Evolutionary conservation across 2,329 filamentous ascomycete genomes (phyloP), one percentile per base, ranked within the genome.

Genomic region (Fusarium newnesense): DNA sequence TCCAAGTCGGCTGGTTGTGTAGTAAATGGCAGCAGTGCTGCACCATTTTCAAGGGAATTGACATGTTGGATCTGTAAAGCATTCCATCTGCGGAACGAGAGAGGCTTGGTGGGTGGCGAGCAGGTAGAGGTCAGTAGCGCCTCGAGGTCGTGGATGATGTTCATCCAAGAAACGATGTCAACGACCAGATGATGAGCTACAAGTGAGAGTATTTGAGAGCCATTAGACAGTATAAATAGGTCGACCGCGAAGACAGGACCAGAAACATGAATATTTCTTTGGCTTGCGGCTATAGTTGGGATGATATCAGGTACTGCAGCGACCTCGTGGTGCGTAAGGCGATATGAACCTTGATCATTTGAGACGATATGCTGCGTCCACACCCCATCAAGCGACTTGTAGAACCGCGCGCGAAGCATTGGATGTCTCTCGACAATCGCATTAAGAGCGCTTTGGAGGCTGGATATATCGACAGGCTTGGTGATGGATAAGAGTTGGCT

Each of bases 161-260:
- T 79, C 12, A 83, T 78, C 85, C 85, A 87, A 0, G 84, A 85
- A 2, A 87, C 83, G 8, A 86, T 73, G 58, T 87, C 85, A 21
- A 86, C 79, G 3, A 83, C 79, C 1, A 84, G 73, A 61, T 84
- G 83, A 19, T 84, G 82, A 4, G 77, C 79, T 11, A 78, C 73
- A 13, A 84, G 56, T 10, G 79, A 81, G 0, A 83, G 52, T 4
- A 75, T 47, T 39, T 80, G 80, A 12, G 71, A 32, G 8, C 62
- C 63, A 2, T 60, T n/a, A 8, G 28, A 15, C 7, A 49, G 18
- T 3, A 4, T 12, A 24, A 73, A 73, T 2, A 73, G 43, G 11
- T 76, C 71, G 1, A 66, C 58, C 0, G 37, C n/a, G 26, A 76
- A 69, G 0, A 72, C 52, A 0, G 61, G 69, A 10, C 66, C 69